Percentiles rank a stretch among this genome's conserved stretches.
phyloP scores from a whole-genome alignment of 768 basidiomycete species.

The Lactarius psammicola region DNA sequence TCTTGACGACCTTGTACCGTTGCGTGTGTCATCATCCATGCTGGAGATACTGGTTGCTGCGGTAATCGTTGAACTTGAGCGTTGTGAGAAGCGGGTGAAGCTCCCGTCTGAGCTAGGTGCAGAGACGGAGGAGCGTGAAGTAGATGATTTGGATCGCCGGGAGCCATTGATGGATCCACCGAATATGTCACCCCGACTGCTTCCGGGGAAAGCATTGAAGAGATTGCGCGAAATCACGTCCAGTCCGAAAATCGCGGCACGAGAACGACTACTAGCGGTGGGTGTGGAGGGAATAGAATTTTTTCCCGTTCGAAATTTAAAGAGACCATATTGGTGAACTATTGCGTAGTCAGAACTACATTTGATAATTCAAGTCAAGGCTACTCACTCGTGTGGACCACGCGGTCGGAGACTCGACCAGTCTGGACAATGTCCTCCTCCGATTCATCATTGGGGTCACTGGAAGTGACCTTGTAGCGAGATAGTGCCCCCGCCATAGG shows the following conservation, averaged over 20 bases:
- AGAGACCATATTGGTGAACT: slow-evolving; percentile 90
- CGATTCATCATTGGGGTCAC: slow-evolving; percentile 66
- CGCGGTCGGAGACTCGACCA: slow-evolving; percentile 64
- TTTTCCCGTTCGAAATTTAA: slow-evolving; percentile 79
- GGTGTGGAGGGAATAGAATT: slow-evolving; percentile 84
- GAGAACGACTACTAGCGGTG: slow-evolving; percentile 65
- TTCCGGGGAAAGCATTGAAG: slow-evolving; percentile 69
- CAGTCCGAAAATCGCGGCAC: slow-evolving; percentile 82
- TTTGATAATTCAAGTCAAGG: not conserved
- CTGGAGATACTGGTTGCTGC: slow-evolving; percentile 61
- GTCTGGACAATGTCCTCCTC: slow-evolving; percentile 86
- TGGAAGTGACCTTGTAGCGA: slow-evolving; percentile 73
- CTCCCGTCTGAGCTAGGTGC: slow-evolving; percentile 70
- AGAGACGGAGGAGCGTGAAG: slow-evolving; percentile 70
- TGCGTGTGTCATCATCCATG: slow-evolving; percentile 59
- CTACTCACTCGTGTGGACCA: slow-evolving; percentile 77
- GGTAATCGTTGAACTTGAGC: slow-evolving; percentile 64
- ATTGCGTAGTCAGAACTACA: slow-evolving; percentile 20
- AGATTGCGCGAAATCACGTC: slow-evolving; percentile 90
- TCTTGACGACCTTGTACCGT: slow-evolving; percentile 41
- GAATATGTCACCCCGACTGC: slow-evolving; percentile 72
- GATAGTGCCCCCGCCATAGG: slow-evolving; percentile 82
- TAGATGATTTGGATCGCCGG: slow-evolving; percentile 64
- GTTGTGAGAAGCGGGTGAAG: slow-evolving; percentile 67
- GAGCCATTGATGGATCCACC: slow-evolving; percentile 67